Evolutionary conservation across 2,329 filamentous ascomycete genomes (phyloP), one percentile per base, ranked within the genome.

Genomic region (Endocalyx cinctus): DNA sequence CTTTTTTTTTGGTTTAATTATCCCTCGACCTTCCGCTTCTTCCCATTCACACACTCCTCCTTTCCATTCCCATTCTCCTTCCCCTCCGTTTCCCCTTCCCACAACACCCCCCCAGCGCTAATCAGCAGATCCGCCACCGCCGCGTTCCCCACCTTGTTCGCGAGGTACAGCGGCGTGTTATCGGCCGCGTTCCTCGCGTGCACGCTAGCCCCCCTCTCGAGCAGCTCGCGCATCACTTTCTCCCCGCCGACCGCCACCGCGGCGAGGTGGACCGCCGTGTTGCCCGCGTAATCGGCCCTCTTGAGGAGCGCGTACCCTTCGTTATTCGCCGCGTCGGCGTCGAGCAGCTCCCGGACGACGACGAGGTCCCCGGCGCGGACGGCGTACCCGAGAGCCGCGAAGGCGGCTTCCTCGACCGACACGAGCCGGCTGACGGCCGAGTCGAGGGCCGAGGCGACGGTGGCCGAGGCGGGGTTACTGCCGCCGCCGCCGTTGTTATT

Each of bases 371-470:
- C 83, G 38, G 79, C 77, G 39, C 79, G 76, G 48, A 94, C 85
- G 25, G 85, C 84, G 55, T 92, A 92, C 12, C 84, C 86, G 8
- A 94, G 73, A 2, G 81, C 79, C 2, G 84, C 81, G 49, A 94
- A 79, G 33, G 78, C 82, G 26, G 82, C 77, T 41, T 79, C 72
- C 40, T 59, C 55, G 4, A 62, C 47, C 1, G 67, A 68, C 20
- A 77, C 60, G 30, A 43, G 77, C 55, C 60, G 64, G 17, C 59
- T 55, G 19, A 63, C 59, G 13, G 59, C 60, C 31, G 58, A 54
- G 35, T 68, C 67, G 28, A 28, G 29, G 2, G 35, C 29, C 72
- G 90, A 72, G 4, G 80, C 75, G 5, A 82, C 79, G 48, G 89
- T 76, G 34, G 75, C 79, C n/a, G n/a, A n/a, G n/a, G n/a, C n/a